A percentile compares a stretch with the other conserved stretches of the same genome.
Conservation (phyloP, 2,329 filamentous ascomycete genomes). For the Fusarium guadeloupense region DNA sequence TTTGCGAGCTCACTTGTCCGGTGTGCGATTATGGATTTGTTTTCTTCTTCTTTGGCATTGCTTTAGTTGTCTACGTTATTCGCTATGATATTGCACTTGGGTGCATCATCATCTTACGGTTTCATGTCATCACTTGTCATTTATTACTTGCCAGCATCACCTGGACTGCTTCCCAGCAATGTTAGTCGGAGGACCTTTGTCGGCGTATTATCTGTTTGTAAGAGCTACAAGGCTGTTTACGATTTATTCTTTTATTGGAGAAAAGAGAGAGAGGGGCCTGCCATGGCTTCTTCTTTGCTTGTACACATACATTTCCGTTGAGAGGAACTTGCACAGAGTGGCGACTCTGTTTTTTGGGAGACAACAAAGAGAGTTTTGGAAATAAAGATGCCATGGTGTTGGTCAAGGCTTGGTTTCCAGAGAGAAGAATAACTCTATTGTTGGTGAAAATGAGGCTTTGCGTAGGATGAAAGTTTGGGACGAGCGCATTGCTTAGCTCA, state of each 20-base stretch:
- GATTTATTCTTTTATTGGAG: not conserved
- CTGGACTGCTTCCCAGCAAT: conserved; percentile 3
- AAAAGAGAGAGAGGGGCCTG: conserved; percentile 2
- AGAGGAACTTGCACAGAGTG: conserved; percentile 12
- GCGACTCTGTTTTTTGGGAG: conserved; percentile 7
- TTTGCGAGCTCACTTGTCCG: conserved; percentile 50
- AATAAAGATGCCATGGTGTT: conserved; percentile 12
- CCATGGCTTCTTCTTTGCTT: conserved; percentile 9
- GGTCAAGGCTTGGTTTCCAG: conserved; percentile 13
- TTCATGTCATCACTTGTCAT: conserved; percentile 28
- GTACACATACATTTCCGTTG: conserved; percentile 15
- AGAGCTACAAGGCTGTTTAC: conserved; percentile 7
- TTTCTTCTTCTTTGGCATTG: conserved; percentile 37
- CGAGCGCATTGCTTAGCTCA: not conserved
- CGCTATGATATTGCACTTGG: conserved; percentile 20
- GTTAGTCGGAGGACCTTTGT: not conserved
- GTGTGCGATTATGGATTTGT: conserved; percentile 45
- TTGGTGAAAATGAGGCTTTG: conserved; percentile 15
- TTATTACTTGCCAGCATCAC: conserved; percentile 22
- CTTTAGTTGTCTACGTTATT: conserved; percentile 25
- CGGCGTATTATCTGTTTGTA: conserved; percentile 6
- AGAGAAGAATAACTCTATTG: conserved; percentile 1
- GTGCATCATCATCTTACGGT: conserved; percentile 27
- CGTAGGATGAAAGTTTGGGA: conserved; percentile 6
- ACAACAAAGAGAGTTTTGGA: conserved; percentile 17